A percentile compares a stretch with the other conserved stretches of the same genome.
phyloP scores from a whole-genome alignment of 257 asterid species.

The Solanum tacnaense region DNA sequence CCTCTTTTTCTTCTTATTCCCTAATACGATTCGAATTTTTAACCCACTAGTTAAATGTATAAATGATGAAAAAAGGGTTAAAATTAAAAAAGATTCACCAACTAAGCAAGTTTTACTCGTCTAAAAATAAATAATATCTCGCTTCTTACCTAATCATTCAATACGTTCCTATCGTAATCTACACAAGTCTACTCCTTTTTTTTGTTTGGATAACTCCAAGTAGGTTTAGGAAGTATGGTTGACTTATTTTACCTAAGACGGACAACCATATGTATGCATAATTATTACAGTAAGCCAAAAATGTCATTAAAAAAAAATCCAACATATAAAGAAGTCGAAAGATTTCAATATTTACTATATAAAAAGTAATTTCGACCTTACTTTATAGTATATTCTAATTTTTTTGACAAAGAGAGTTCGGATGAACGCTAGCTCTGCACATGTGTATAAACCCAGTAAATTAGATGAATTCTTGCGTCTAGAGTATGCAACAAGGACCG shows the following conservation, averaged over 20 bases:
- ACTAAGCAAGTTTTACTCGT: not conserved
- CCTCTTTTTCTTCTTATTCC: not conserved
- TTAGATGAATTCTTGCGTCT: not conserved
- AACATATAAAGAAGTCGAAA: too few species aligned
- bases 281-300: not conserved
- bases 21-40: not conserved
- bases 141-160: not conserved
- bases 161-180: not conserved
- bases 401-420: too few species aligned
- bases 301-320: not conserved
- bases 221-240: not conserved
- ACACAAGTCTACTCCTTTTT: not conserved
- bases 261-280: not conserved
- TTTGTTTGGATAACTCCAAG: not conserved
- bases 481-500: not conserved
- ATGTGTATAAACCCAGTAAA: not conserved
- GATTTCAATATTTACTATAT: too few species aligned
- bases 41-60: not conserved
- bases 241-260: not conserved
- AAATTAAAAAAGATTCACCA: not conserved
- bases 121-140: too few species aligned
- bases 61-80: not conserved
- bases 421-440: too few species aligned
- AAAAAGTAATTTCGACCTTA: too few species aligned
- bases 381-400: too few species aligned